These are phyloP conservation scores for Calamus simplicifolius DNA, from an alignment of 176 grass and related monocot genomes.

Conservation along the genomic window DNA sequence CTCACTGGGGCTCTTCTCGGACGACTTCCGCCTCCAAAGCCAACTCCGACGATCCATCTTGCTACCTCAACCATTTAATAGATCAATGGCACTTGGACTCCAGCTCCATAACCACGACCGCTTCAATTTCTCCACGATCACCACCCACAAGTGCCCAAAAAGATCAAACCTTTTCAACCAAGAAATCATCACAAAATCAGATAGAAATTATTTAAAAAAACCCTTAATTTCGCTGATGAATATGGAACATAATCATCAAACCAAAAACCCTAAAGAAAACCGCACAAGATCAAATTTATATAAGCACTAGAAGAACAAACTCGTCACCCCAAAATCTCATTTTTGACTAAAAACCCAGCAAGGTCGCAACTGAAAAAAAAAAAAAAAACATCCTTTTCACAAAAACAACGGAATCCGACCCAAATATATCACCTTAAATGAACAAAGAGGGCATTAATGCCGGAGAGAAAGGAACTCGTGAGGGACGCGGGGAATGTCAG, in stretches of 20 bases:
- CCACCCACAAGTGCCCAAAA: conserved; percentile 6
- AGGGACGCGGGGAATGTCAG: conserved; percentile 36
- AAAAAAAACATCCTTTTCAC: not conserved
- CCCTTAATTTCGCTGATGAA: conserved; percentile 17
- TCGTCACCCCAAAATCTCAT: conserved; percentile 32
- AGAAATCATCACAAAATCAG: too few species aligned
- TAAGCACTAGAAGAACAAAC: conserved; percentile 9
- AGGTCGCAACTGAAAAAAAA: not conserved
- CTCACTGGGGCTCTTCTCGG: conserved; percentile 43
- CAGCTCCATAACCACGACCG: conserved; percentile 1
- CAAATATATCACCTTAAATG: not conserved
- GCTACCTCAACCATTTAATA: conserved; percentile 19
- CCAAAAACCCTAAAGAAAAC: not conserved
- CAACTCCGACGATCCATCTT: conserved; percentile 44
- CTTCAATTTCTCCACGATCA: conserved; percentile 2
- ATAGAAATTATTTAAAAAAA: not conserved
- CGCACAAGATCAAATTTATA: not conserved
- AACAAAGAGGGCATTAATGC: conserved; percentile 36
- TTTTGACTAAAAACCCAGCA: conserved; percentile 18
- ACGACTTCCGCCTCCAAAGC: conserved; percentile 39
- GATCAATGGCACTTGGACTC: conserved; percentile 4
- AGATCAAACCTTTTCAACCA: not conserved
- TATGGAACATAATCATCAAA: not conserved
- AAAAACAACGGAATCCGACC: conserved; percentile 17
- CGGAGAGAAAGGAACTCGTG: conserved; percentile 31